Conservation (phyloP, 371 early-diverging fungal species). For the Fennellomyces sp. region DNA sequence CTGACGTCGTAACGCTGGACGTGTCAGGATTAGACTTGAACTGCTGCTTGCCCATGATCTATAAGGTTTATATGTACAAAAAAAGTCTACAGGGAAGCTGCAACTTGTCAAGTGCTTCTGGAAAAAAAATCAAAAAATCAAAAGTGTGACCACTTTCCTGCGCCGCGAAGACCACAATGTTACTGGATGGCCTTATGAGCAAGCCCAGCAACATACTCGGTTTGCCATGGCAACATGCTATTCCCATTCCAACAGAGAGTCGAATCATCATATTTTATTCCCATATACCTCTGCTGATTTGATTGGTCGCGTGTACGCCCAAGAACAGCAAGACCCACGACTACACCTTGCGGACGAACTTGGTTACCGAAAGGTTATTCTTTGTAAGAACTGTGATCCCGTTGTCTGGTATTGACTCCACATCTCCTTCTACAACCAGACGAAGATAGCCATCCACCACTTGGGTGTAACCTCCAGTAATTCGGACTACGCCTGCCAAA, state of each 20-base stretch:
- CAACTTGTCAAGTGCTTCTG: neutral
- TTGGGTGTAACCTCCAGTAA: conserved; percentile 24
- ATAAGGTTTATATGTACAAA: neutral
- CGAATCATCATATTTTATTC: too few species aligned
- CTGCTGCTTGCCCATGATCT: conserved; percentile 8
- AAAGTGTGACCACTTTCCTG: conserved; percentile 2
- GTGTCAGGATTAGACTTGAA: conserved; percentile 20
- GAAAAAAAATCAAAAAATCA: neutral
- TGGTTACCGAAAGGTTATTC: conserved; percentile 21
- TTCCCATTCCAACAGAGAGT: too few species aligned
- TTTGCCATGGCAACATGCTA: too few species aligned
- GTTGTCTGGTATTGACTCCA: neutral
- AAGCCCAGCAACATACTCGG: too few species aligned
- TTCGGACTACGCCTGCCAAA: conserved; percentile 2
- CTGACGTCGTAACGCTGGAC: conserved; percentile 11
- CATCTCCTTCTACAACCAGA: conserved; percentile 7
- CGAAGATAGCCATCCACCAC: conserved; percentile 26
- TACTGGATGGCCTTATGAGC: too few species aligned
- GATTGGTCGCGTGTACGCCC: too few species aligned
- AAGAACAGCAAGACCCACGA: too few species aligned
- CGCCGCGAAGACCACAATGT: too few species aligned
- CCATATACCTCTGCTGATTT: too few species aligned
- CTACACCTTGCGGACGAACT: conserved; percentile 11
- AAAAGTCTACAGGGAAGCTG: neutral
- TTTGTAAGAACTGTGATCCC: neutral